Percentiles rank a stretch among this genome's conserved stretches.
Evolutionary conservation across 1,284 basidiomycete species (phyloP).

Genomic region (Phaffia rhodozyma): DNA sequence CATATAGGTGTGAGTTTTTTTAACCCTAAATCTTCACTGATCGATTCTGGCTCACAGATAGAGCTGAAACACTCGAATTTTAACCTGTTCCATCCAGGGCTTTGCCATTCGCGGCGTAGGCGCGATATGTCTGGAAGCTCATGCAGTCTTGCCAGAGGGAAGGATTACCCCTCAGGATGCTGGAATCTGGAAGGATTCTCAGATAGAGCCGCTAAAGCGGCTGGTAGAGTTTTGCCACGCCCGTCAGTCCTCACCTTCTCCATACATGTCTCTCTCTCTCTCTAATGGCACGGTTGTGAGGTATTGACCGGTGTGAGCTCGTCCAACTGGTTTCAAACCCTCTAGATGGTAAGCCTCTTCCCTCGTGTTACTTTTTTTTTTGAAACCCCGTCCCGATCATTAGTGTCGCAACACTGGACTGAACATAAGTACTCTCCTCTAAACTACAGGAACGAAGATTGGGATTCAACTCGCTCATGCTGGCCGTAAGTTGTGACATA

Average conservation of each 20-base stretch:
- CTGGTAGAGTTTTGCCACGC: conserved; percentile 66
- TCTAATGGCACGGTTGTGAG: background rate
- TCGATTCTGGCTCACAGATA: background rate
- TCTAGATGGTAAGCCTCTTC: no score
- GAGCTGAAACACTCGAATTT: background rate
- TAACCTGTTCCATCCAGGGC: conserved; percentile 31
- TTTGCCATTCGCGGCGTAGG: conserved; percentile 42
- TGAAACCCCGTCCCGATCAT: no score
- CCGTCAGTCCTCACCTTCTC: conserved; percentile 26
- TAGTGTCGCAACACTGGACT: no score
- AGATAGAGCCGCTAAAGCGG: conserved; percentile 52
- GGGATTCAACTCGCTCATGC: conserved; percentile 73
- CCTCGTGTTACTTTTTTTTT: no score
- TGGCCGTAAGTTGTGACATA: conserved; percentile 37
- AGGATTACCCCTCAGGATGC: conserved; percentile 56
- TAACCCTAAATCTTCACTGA: background rate
- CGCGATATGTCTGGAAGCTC: conserved; percentile 55
- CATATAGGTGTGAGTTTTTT: background rate
- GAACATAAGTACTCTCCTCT: no score
- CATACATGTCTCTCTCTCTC: background rate
- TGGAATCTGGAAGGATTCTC: conserved; percentile 40
- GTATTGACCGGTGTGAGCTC: no score
- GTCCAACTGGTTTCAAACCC: no score
- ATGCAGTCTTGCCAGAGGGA: conserved; percentile 61
- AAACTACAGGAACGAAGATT: conserved; percentile 38